These are phyloP conservation scores for Schizochytrium sp. DNA, from an alignment of 108 stramenopile species.

Conservation along the genomic window DNA sequence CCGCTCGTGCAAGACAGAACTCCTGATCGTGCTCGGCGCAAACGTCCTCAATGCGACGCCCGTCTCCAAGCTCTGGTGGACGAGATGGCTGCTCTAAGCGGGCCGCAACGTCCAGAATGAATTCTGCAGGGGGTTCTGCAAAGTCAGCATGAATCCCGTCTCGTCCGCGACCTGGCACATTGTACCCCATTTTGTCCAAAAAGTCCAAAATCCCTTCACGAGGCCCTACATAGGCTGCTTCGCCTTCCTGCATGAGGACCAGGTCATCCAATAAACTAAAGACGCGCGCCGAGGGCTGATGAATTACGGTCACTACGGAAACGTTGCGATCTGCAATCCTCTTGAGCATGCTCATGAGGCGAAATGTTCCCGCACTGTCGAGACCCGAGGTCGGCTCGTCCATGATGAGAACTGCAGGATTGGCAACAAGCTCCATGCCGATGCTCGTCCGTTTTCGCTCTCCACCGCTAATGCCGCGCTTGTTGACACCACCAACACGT, in stretches of 20 bases:
- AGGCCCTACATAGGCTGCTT: background rate
- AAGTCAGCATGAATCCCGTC: background rate
- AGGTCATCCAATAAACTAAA: slow-evolving; percentile 69
- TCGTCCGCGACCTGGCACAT: background rate
- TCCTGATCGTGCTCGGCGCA: background rate
- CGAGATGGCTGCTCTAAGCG: background rate
- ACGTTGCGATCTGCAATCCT: slow-evolving; percentile 51
- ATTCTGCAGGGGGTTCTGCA: background rate
- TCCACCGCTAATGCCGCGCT: slow-evolving; percentile 30
- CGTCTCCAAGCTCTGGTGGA: background rate
- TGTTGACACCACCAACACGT: background rate
- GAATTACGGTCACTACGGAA: slow-evolving; percentile 71
- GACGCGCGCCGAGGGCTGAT: slow-evolving; percentile 75
- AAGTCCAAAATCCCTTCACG: background rate
- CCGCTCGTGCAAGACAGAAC: background rate
- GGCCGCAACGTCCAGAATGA: background rate
- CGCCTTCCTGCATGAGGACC: slow-evolving; percentile 40
- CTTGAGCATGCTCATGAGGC: slow-evolving; percentile 61
- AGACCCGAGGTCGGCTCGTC: slow-evolving; percentile 57
- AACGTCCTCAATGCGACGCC: background rate
- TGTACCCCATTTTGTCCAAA: background rate
- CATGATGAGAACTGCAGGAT: slow-evolving; percentile 23
- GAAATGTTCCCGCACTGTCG: slow-evolving; percentile 65
- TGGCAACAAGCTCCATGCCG: slow-evolving; percentile 35
- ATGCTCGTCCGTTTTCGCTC: slow-evolving; percentile 36